Conservation (phyloP, 495 filamentous ascomycete species). For the Parmelia sp. region DNA sequence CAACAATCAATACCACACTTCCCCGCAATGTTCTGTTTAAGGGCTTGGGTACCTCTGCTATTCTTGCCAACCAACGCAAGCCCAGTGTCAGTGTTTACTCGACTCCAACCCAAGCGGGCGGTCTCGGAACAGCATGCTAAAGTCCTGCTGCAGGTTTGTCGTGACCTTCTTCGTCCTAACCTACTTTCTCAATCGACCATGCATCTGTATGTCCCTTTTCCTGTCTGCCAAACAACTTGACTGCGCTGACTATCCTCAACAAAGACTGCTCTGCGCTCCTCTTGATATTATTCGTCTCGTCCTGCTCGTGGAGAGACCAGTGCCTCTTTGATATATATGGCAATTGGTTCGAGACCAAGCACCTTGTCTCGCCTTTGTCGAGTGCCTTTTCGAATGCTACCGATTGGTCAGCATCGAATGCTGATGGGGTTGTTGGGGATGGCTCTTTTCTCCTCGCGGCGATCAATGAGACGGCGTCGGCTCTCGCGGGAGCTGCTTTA, state of each 20-base stretch:
- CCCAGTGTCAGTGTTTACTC: constrained; percentile 37
- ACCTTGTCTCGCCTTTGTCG: constrained; percentile 32
- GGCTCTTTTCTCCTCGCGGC: constrained; percentile 50
- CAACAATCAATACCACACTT: neutral
- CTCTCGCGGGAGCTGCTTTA: constrained; percentile 58
- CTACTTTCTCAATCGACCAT: constrained; percentile 84
- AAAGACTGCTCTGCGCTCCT: constrained; percentile 80
- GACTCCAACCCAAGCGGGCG: constrained; percentile 29
- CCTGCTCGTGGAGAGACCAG: constrained; percentile 84
- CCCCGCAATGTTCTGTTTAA: constrained; percentile 69
- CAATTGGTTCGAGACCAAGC: constrained; percentile 76
- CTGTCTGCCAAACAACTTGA: neutral
- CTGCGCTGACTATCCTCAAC: constrained; percentile 38
- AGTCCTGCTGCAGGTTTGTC: constrained; percentile 77
- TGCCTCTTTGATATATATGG: constrained; percentile 80
- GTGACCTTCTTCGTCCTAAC: constrained; percentile 85
- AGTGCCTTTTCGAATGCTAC: constrained; percentile 23
- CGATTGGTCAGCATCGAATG: constrained; percentile 22
- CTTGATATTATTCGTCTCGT: constrained; percentile 79
- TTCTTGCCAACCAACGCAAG: constrained; percentile 65
- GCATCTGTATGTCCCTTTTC: constrained; percentile 30
- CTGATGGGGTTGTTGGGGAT: constrained; percentile 35
- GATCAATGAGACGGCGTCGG: constrained; percentile 62
- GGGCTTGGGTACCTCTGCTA: constrained; percentile 68
- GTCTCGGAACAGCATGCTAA: constrained; percentile 36